Base-by-base conservation (phyloP, 1,284 basidiomycete species). In the Tilletia indica region DNA sequence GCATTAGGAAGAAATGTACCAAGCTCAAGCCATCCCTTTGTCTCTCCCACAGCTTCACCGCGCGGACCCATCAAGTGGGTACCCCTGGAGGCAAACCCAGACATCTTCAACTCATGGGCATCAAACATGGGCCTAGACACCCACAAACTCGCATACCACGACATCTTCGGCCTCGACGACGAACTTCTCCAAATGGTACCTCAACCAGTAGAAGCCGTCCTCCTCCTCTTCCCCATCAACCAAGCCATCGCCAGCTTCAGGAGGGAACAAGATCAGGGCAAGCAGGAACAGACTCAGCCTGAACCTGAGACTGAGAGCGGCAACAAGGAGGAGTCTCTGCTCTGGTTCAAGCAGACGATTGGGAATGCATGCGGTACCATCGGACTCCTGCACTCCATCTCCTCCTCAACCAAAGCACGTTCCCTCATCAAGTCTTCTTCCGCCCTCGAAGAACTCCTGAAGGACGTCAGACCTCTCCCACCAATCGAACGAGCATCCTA, bases 101-200 rank as follows among this genome's bases (percentile, higher is more conserved):
- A 82, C 66, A 76, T 84, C 49, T 84, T 83, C 73, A 78, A 73
- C 47, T 64, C 63, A 42, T 84, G 82, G 82, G 77, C 78, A 61
- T 54, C 71, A 3, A 70, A 64, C 14, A 76, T 84, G 70, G 82
- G 82, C 48, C 70, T 84, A 39, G 77, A 82, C 68, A 78, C 80
- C 1, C 71, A 78, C 6, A 67, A 76, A n/a, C 85, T 86, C 72
- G 77, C 85, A 21, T 88, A 87, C 79, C 82, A 85, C 70, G 87
- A 88, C 77, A 85, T 88, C 47, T 85, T 84, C 73, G 87, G 86
- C 19, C 76, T 87, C 49, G 86, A 87, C 67, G 81, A 85, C n/a
- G 87, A 87, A 67, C 77, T 87, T 25, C 82, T 88, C 4, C 80
- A 83, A 11, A 83, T 87, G 73, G 81, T 87, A 34, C 85, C 86